Percentiles rank a stretch among this genome's conserved stretches.
Conservation (phyloP, 1,139 yeast genomes). For the Yamadazyma trypodendri region DNA sequence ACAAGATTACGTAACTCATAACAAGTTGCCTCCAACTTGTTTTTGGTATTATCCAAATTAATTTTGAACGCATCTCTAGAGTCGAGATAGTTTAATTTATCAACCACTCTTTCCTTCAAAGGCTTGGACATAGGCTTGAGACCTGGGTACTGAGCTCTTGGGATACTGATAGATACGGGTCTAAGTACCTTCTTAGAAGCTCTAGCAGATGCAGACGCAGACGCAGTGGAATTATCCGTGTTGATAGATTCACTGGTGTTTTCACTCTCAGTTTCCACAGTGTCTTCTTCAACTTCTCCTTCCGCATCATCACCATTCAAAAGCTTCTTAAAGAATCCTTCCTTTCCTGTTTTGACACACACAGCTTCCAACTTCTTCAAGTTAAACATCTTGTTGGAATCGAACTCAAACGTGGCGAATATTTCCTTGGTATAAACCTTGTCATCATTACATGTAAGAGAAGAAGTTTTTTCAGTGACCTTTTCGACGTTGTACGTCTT, state of each 20-base stretch:
- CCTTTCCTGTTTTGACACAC: constrained; percentile 28
- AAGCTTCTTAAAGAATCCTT: constrained; percentile 28
- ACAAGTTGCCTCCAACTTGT: constrained; percentile 55
- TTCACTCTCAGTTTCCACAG: constrained; percentile 10
- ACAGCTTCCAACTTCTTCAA: constrained; percentile 41
- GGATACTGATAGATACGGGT: constrained; percentile 19
- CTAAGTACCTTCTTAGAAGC: constrained; percentile 20
- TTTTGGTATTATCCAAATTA: constrained; percentile 48
- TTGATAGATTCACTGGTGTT: constrained; percentile 8
- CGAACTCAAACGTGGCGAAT: constrained; percentile 45
- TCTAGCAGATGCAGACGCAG: constrained; percentile 12
- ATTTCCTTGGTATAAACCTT: constrained; percentile 26
- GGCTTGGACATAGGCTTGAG: constrained; percentile 45
- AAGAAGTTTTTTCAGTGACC: constrained; percentile 34
- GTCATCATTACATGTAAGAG: constrained; percentile 44
- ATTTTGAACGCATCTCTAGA: constrained; percentile 47
- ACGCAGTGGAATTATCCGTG: constrained; percentile 18
- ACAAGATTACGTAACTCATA: constrained; percentile 56
- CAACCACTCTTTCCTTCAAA: constrained; percentile 33
- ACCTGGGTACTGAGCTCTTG: constrained; percentile 37
- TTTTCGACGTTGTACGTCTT: constrained; percentile 34
- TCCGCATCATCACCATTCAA: constrained; percentile 21
- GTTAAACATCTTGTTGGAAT: constrained; percentile 50
- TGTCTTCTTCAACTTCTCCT: constrained; percentile 16
- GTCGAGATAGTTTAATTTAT: constrained; percentile 33